Percentiles rank a stretch among this genome's conserved stretches.
Conservation (phyloP, 345 rosid genomes). For the Excoecaria cochinchinensis region DNA sequence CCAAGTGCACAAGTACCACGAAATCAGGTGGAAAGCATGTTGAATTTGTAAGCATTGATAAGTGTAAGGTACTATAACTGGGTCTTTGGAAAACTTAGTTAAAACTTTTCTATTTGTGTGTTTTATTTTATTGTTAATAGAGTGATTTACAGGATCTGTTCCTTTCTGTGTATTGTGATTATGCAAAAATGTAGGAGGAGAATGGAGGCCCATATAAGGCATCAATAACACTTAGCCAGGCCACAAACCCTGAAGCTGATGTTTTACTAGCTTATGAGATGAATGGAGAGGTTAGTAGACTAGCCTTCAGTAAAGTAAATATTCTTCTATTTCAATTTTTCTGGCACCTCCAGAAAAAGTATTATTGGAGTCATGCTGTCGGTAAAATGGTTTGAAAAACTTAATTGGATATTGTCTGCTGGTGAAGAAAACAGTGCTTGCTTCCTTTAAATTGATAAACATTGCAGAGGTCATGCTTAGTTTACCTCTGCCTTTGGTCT, state of each 20-base stretch:
- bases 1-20: conserved; percentile 54
- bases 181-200: conserved; percentile 66
- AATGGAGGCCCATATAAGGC: conserved; percentile 99
- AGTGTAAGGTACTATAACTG: conserved; percentile 64
- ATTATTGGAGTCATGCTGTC: not conserved
- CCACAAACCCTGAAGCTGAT: conserved; percentile 89
- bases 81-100: not conserved
- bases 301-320: not conserved
- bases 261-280: conserved; percentile 96
- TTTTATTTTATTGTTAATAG: not conserved
- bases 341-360: not conserved
- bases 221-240: conserved; percentile 82
- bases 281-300: conserved; percentile 81
- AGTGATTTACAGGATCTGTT: not conserved
- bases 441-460: not conserved
- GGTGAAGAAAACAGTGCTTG: not conserved
- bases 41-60: conserved; percentile 93
- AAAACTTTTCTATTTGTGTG: not conserved
- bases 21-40: conserved; percentile 76
- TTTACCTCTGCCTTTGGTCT: not conserved
- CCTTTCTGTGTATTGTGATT: not conserved
- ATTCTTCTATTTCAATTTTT: not conserved
- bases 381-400: not conserved
- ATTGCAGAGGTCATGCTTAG: not conserved
- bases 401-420: not conserved